These are phyloP conservation scores for Podaxis mareebaensis DNA, from an alignment of 768 basidiomycete species.

Conservation along the genomic window DNA sequence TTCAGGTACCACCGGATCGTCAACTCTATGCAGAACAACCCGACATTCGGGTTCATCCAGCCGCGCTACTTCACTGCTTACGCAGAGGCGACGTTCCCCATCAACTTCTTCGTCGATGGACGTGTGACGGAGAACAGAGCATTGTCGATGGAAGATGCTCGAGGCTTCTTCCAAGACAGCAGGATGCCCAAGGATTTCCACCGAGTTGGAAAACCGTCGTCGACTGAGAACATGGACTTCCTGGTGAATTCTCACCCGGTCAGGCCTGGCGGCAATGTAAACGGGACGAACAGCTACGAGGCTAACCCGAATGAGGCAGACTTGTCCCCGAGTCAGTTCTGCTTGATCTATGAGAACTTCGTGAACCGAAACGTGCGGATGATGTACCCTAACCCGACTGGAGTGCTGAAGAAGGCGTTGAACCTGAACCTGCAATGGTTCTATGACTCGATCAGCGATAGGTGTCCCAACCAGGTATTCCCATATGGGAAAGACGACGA, in stretches of 20 bases:
- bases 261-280: slow-evolving; percentile 19
- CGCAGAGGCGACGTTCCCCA: slow-evolving; percentile 18
- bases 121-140: slow-evolving; percentile 13
- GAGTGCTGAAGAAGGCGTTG: slow-evolving; percentile 11
- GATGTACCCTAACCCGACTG: slow-evolving; percentile 21
- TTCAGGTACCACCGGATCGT: slow-evolving; percentile 20
- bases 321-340: slow-evolving; percentile 6
- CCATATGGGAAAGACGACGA: not conserved
- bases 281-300: slow-evolving; percentile 18
- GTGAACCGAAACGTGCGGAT: slow-evolving; percentile 16
- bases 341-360: slow-evolving; percentile 21
- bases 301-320: slow-evolving; percentile 16
- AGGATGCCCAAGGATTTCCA: slow-evolving; percentile 19
- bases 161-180: slow-evolving; percentile 20
- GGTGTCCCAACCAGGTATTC: not conserved
- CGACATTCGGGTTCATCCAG: slow-evolving; percentile 18
- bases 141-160: slow-evolving; percentile 18
- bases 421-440: slow-evolving; percentile 13
- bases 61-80: slow-evolving; percentile 21
- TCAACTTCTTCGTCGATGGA: slow-evolving; percentile 21
- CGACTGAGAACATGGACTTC: not conserved
- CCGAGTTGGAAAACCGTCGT: slow-evolving; percentile 14
- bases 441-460: not conserved
- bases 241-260: slow-evolving; percentile 16
- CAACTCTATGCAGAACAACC: slow-evolving; percentile 22